A percentile compares a stretch with the other conserved stretches of the same genome.
phyloP scores from a whole-genome alignment of 2,329 filamentous ascomycete genomes.

The Chrysoporthe puriensis region DNA sequence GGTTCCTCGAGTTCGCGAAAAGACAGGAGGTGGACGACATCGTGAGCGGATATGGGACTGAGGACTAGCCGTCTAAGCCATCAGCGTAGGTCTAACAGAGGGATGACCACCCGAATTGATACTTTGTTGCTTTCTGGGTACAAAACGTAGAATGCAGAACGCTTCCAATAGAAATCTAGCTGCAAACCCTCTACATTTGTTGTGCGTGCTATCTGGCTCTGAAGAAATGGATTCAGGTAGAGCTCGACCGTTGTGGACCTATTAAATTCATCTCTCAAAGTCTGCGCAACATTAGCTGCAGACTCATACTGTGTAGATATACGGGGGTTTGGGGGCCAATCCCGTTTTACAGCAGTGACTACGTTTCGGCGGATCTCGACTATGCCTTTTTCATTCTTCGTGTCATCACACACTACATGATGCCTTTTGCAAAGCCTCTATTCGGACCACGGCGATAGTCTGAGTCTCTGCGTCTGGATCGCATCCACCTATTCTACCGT shows the following conservation, averaged over 20 bases:
- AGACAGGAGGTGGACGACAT: slow-evolving; percentile 38
- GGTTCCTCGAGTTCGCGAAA: slow-evolving; percentile 42
- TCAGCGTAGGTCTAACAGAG: neutral
- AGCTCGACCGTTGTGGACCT: too few species aligned
- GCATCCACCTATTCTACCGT: too few species aligned
- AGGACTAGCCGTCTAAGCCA: neutral
- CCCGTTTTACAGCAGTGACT: too few species aligned
- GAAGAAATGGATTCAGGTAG: too few species aligned
- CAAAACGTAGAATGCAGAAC: neutral
- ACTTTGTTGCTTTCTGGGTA: neutral
- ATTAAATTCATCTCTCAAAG: too few species aligned
- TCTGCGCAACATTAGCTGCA: too few species aligned
- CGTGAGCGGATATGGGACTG: slow-evolving; percentile 31
- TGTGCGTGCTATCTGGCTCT: too few species aligned
- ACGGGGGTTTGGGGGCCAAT: too few species aligned
- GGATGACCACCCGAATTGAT: neutral
- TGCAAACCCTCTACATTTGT: neutral
- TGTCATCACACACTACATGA: neutral
- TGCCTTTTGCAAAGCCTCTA: neutral
- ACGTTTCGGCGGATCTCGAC: neutral
- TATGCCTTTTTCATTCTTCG: neutral
- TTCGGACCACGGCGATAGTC: neutral
- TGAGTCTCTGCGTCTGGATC: neutral
- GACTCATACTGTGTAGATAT: too few species aligned
- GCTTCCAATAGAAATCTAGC: neutral